Conservation (phyloP, 1,284 basidiomycete genomes). For the Mycena sp. region DNA sequence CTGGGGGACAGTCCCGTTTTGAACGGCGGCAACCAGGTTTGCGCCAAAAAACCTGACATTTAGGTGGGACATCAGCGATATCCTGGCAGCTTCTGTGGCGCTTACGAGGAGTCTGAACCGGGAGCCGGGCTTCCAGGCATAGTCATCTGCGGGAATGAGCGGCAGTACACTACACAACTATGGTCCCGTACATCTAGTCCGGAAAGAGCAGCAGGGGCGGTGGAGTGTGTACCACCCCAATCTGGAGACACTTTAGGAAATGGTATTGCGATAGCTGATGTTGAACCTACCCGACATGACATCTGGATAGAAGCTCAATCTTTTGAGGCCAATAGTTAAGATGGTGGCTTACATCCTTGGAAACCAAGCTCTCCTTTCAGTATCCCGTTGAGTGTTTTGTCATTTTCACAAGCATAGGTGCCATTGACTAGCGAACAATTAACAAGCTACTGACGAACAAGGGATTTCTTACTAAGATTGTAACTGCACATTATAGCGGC, state of each 20-base stretch:
- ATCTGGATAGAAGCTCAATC: slow-evolving; percentile 38
- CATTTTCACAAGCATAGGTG: slow-evolving; percentile 75
- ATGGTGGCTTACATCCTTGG: slow-evolving; percentile 63
- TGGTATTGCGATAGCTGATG: background rate
- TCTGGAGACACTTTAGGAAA: background rate
- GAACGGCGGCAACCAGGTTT: slow-evolving; percentile 58
- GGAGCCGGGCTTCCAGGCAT: slow-evolving; percentile 65
- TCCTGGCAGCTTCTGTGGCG: background rate
- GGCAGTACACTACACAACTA: background rate
- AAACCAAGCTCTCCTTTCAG: slow-evolving; percentile 80
- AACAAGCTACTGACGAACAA: background rate
- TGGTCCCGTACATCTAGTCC: slow-evolving; percentile 62
- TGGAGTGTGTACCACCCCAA: slow-evolving; percentile 43
- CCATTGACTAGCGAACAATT: slow-evolving; percentile 58
- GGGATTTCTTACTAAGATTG: slow-evolving; percentile 47
- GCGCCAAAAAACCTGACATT: slow-evolving; percentile 59
- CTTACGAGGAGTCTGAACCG: slow-evolving; percentile 46
- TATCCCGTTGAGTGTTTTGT: slow-evolving; percentile 72
- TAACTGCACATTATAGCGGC: slow-evolving; percentile 75
- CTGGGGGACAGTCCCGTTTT: slow-evolving; percentile 60
- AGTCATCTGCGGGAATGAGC: slow-evolving; percentile 51
- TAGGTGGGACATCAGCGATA: background rate
- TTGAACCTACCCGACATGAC: slow-evolving; percentile 58
- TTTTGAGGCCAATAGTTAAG: background rate
- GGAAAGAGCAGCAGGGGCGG: slow-evolving; percentile 53